phyloP scores from a whole-genome alignment of 2,329 filamentous ascomycete species.

The Alternaria viburni region DNA sequence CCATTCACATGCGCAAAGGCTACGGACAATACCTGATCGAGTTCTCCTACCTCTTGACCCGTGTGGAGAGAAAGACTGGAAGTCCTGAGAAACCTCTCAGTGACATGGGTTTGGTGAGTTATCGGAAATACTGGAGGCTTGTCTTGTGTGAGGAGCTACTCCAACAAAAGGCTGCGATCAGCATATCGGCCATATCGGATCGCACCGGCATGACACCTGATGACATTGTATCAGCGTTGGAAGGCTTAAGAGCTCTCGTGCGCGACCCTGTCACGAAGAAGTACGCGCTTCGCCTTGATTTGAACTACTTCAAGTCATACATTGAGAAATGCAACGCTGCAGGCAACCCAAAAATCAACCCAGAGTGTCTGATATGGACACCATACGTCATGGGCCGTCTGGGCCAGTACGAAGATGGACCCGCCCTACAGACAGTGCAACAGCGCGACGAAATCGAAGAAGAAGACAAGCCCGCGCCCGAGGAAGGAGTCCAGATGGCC shows the following conservation, averaged over 20 bases:
- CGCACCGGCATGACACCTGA: conserved; percentile 95
- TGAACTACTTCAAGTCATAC: conserved; percentile 84
- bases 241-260: conserved; percentile 86
- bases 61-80: conserved; percentile 90
- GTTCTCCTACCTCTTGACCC: conserved; percentile 95
- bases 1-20: conserved; percentile 95
- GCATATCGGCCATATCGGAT: conserved; percentile 74
- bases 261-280: conserved; percentile 85
- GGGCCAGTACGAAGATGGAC: conserved; percentile 81
- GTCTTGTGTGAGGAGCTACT: conserved; percentile 85
- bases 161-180: conserved; percentile 62
- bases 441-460: conserved; percentile 76
- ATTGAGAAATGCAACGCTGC: conserved; percentile 89
- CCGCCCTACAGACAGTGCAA: conserved; percentile 83
- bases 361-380: conserved; percentile 86
- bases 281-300: conserved; percentile 88
- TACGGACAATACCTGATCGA: conserved; percentile 97
- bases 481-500: conserved; percentile 53
- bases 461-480: conserved; percentile 47
- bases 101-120: conserved; percentile 96
- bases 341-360: conserved; percentile 83
- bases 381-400: conserved; percentile 95
- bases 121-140: conserved; percentile 95
- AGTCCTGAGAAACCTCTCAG: conserved; percentile 97
- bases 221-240: conserved; percentile 91